Evolutionary conservation across 805 yeast species (phyloP), one percentile per base, ranked within the genome.

Genomic region (Yarrowia deformans): DNA sequence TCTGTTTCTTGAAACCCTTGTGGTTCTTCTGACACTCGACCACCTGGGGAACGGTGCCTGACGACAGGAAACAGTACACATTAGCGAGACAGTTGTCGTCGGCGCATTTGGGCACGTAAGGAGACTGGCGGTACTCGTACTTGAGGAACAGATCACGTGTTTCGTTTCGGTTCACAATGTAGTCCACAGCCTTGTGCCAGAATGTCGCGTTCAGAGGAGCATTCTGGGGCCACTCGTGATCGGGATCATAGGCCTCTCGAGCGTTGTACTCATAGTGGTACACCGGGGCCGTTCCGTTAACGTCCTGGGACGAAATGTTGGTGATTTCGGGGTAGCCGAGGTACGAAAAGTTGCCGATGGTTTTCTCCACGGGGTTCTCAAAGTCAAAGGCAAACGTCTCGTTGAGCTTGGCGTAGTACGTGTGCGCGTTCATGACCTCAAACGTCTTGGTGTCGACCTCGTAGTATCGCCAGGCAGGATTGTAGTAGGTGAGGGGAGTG

Each of bases 391-490:
- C 69, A 68, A 87, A 86, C 29, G 84, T 82, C 68, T 82, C 83
- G 74, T 88, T 87, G 72, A 89, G 81, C 70, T 81, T 81, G 18
- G 89, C 82, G 77, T 82, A 88, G 78, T 82, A 87, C 72, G 87
- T 88, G 77, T 46, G 42, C 84, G 89, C 69, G 74, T 89, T 86
- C 82, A 87, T 81, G 70, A 89, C 80, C 71, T 84, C 84, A 78
- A 87, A 88, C 2, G 90, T 83, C 72, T 83, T 77, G 29, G 83
- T 78, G 74, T 89, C 91, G 60, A 89, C 88, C 72, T 86, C 87
- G 74, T 89, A 89, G 78, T 87, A 88, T 75, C 90, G 84, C 90
- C 91, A 89, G 35, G 87, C 83, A 5, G 93, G 93, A 75, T 89
- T 89, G 73, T 84, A 82, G 64, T 85, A 81, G 7, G 81, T 77